Base-by-base conservation (phyloP, 768 basidiomycete species). In the Phaeolepiota aurea region DNA sequence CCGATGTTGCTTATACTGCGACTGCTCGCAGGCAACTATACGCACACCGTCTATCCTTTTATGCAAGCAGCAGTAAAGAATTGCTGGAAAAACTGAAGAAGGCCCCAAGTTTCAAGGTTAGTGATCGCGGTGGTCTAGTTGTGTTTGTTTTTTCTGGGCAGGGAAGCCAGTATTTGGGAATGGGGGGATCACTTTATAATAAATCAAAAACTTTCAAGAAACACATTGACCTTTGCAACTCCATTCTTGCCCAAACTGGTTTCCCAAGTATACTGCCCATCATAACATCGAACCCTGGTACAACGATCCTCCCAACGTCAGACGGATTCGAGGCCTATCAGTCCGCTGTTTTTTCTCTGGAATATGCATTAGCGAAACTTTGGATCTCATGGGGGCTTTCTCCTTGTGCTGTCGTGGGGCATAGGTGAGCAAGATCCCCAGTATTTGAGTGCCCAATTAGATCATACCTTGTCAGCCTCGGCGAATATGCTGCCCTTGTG, bases 71-170 rank as follows among this genome's bases (percentile, higher is more conserved):
- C 37, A 64, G 54, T 35, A 55, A 60, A 1, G 74, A 81, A 32
- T 62, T 87, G 2, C 42, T 71, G 4, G 55, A 61, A 13, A 68
- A 64, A 36, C 61, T 87, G 5, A 48, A 44, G 3, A 48, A 46
- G 0, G 62, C 72, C 4, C 39, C 59, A 3, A 49, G 65, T 16
- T 52, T 61, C 14, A 54, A 63, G 31, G 52, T 47, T 12, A 38
- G 57, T 16, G 44, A 51, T n/a, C 48, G 57, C 12, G 21, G 42
- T 1, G 46, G 53, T n/a, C 58, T 62, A 3, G 64, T 72, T 1
- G 66, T 76, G 3, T 84, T 87, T 48, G 77, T 85, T 3, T 86
- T 84, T 54, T 79, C 83, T 13, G 86, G 85, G 5, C 81, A 86
- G 52, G 85, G 83, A 28, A 64, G 72, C 21, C 82, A 85, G 46